phyloP scores from a whole-genome alignment of 139 green algal genomes.

The Ostreobium quekettii region DNA sequence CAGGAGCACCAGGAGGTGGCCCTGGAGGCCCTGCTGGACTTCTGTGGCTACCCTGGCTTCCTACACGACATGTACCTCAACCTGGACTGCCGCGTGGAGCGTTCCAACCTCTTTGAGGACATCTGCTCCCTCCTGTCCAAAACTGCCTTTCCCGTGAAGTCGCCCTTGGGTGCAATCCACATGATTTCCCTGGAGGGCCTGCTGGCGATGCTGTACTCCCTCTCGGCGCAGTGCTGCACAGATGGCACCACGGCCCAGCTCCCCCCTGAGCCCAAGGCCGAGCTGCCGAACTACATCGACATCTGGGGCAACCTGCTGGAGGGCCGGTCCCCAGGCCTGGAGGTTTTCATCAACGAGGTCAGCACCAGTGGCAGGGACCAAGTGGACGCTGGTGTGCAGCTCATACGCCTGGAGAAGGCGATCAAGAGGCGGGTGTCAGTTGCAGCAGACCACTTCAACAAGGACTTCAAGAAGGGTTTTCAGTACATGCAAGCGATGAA shows the following conservation, averaged over 20 bases:
- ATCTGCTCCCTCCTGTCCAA: conserved; percentile 64
- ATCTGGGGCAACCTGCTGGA: conserved; percentile 20
- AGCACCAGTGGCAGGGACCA: too few species aligned
- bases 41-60: conserved; percentile 79
- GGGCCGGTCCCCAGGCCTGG: conserved; percentile 2
- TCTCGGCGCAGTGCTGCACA: conserved; percentile 29
- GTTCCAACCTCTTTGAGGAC: conserved; percentile 76
- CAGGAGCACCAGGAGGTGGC: conserved; percentile 70
- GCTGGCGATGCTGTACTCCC: conserved; percentile 60
- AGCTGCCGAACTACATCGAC: conserved; percentile 37
- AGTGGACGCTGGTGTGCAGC: too few species aligned
- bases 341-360: too few species aligned
- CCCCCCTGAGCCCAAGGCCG: conserved; percentile 23
- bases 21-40: conserved; percentile 86
- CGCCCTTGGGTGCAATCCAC: conserved; percentile 59
- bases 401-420: too few species aligned
- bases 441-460: too few species aligned
- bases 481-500: conserved; percentile 66
- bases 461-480: too few species aligned
- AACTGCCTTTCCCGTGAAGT: conserved; percentile 72
- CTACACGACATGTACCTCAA: conserved; percentile 79
- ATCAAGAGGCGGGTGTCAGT: too few species aligned
- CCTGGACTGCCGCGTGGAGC: conserved; percentile 71
- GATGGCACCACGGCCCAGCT: conserved; percentile 18
- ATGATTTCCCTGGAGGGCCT: conserved; percentile 80